Conservation (phyloP, 768 basidiomycete genomes). For the Tephrocybe sp. region DNA sequence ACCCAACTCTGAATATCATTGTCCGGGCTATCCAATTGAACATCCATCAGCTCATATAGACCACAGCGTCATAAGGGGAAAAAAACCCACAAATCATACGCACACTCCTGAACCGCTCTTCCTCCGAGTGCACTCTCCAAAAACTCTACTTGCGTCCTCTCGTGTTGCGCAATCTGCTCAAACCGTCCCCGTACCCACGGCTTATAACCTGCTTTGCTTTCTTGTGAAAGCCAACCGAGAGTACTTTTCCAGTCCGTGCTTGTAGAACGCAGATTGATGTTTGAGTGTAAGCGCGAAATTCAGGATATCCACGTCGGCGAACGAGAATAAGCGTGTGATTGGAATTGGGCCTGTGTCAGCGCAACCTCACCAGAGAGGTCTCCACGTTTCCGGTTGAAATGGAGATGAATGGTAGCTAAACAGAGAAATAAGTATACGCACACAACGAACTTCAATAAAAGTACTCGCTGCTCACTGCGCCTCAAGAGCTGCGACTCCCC, state of each 20-base stretch:
- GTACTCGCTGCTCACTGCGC: no score
- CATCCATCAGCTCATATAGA: not conserved
- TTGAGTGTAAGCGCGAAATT: slow-evolving; percentile 46
- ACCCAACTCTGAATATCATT: slow-evolving; percentile 47
- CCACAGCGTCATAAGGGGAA: slow-evolving; percentile 1
- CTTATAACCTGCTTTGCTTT: slow-evolving; percentile 40
- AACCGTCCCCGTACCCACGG: slow-evolving; percentile 45
- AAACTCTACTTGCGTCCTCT: slow-evolving; percentile 48
- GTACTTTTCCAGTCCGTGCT: slow-evolving; percentile 37
- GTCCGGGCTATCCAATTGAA: slow-evolving; percentile 39
- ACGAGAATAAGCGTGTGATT: no score
- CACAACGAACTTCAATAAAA: no score
- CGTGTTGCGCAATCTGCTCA: slow-evolving; percentile 47
- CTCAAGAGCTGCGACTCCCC: no score
- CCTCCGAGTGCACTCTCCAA: slow-evolving; percentile 42
- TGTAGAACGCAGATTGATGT: slow-evolving; percentile 45
- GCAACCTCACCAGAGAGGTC: no score
- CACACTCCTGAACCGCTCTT: slow-evolving; percentile 47
- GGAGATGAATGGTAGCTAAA: no score
- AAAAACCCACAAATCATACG: slow-evolving; percentile 54
- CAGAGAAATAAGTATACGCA: no score
- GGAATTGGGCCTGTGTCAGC: no score
- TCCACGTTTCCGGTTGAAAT: no score
- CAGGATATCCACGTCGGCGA: slow-evolving; percentile 29
- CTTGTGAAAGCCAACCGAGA: slow-evolving; percentile 39